Conservation (phyloP, 345 rosid species). For the Odontarrhena argentea region DNA sequence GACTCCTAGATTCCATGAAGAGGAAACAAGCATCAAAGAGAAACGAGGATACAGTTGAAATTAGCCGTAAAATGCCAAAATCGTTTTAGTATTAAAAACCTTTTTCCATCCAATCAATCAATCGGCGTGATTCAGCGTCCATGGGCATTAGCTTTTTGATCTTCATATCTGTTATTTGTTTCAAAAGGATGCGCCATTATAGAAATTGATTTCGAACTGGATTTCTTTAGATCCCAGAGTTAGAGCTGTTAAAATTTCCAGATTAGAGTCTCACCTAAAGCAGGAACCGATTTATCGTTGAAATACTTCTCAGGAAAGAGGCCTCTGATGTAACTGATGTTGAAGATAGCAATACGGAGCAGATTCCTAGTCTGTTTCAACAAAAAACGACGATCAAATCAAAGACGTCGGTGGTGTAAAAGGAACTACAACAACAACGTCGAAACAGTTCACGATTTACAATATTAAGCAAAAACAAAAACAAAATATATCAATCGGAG, state of each 20-base stretch:
- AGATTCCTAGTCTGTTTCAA: slow-evolving; percentile 73
- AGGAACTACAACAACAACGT: neutral
- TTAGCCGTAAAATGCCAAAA: neutral
- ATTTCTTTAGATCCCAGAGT: slow-evolving; percentile 14
- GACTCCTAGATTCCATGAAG: slow-evolving; percentile 54
- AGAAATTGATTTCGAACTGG: slow-evolving; percentile 4
- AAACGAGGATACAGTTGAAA: neutral
- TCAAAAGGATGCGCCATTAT: neutral
- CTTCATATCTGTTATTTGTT: slow-evolving; percentile 68
- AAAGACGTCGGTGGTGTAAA: slow-evolving; percentile 15
- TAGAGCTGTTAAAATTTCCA: slow-evolving; percentile 14
- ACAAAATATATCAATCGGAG: neutral
- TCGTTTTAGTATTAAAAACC: slow-evolving; percentile 40
- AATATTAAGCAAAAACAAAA: slow-evolving; percentile 5
- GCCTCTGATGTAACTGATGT: slow-evolving; percentile 94
- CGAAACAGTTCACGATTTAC: slow-evolving; percentile 10
- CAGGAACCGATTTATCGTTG: slow-evolving; percentile 94
- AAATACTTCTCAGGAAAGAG: slow-evolving; percentile 96
- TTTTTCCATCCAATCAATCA: slow-evolving; percentile 99
- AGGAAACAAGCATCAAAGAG: slow-evolving; percentile 23
- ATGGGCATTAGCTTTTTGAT: slow-evolving; percentile 97
- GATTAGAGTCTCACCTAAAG: slow-evolving; percentile 61
- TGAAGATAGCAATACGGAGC: slow-evolving; percentile 94
- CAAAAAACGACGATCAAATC: slow-evolving; percentile 24
- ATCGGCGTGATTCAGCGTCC: slow-evolving; percentile 90